Evolutionary conservation across 352 stramenopile genomes (phyloP), one percentile per base, ranked within the genome.

Genomic region (Phytophthora pseudosyringae): DNA sequence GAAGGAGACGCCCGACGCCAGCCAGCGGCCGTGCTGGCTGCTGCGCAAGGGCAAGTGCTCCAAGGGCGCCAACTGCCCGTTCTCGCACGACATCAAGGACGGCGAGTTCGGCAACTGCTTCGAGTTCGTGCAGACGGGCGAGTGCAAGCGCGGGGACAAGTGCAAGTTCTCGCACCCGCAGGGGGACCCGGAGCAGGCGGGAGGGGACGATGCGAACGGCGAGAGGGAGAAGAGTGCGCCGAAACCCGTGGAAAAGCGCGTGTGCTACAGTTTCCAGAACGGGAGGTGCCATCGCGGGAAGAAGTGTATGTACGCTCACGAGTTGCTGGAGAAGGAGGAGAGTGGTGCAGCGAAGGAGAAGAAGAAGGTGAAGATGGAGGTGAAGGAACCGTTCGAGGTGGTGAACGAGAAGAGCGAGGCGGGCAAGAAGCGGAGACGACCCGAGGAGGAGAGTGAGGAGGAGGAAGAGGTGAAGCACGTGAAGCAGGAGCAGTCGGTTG

Each of bases 91-190:
- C 38, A 84, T 75, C 40, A 86, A 91, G 64, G 70, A 83, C 57
- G 81, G 80, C 48, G 79, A 90, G 15, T 91, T 86, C 46, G 85
- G 85, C 59, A 90, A 81, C 53, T 93, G 85, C 74, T 93, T 93
- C 57, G 81, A 93, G 64, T 93, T 84, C 48, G 78, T 83, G 54
- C 85, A 93, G 56, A 90, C 78, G 16, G 82, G 85, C 4, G 69
- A 59, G 15, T 93, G 85, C 62, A 91, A 90, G 69, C 77, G 73
- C 10, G 85, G 83, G 36, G 78, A 89, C 62, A 83, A 72, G 26
- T 94, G 85, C 66, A 91, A 90, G 52, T 94, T 92, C 39, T 73
- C 61, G 9, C 85, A 94, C 35, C 71, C 67, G 7, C 10, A 71
- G 16, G 41, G 70, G 4, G 29, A 33, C 3, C 45, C 71, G 1